Base-by-base conservation (phyloP, 495 filamentous ascomycete genomes). In the Hypoxylon lienhwacheense region DNA sequence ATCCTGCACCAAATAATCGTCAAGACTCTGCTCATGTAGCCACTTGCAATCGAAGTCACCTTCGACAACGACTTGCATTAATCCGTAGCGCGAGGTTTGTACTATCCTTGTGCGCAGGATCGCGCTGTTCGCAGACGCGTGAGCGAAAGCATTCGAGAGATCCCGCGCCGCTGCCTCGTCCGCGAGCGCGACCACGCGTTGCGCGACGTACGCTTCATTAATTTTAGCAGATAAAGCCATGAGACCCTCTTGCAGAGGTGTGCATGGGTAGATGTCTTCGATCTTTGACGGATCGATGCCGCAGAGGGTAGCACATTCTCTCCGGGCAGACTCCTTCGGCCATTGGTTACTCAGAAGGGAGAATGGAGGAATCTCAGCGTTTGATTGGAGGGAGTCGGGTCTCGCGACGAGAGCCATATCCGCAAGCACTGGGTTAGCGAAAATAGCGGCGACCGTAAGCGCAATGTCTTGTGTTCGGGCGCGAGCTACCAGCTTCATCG, bases 211-310 rank as follows among this genome's bases (percentile, higher is more conserved):
- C 8, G 79, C 74, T 32, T 80, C 77, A 3, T 66, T 67, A 1
- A 78, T 74, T 58, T 81, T 81, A 32, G 77, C 69, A 2, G 86
- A 85, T 2, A 86, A 65, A 1, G 82, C 81, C 65, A 88, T 71
- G 12, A 89, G 73, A 1, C 83, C 85, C 55, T 87, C 86, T 65
- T 91, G 87, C 1, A 88, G 69, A 7, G 86, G 77, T 4, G 81
- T 87, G 71, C 85, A 88, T 5, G 85, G 85, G 50, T 87, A 89
- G 0, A 84, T 65, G 64, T 90, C 83, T 31, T 80, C 74, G n/a
- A 87, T 70, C 0, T 12, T 28, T 5, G 63, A 55, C 2, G 40
- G 36, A 2, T 63, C 63, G 3, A 73, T 22, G 0, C 31, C 55
- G 46, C 71, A 74, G 33, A 69, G 43, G 14, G 25, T 33, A 14